These are phyloP conservation scores for Cicer arietinum DNA, from an alignment of 306 rosid species.

Conservation along the genomic window DNA sequence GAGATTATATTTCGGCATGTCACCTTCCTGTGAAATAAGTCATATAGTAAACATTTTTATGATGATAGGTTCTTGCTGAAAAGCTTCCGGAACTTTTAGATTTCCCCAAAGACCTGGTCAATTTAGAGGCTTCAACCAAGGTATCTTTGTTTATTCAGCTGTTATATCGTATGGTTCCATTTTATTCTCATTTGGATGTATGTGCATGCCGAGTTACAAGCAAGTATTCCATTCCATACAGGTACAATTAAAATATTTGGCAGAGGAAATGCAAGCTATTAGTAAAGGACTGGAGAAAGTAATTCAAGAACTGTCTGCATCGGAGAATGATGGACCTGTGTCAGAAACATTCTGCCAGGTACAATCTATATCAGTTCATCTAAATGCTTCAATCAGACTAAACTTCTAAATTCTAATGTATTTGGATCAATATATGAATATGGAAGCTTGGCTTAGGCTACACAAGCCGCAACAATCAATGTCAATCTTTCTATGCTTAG, in stretches of 20 bases:
- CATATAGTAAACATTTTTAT: conserved; percentile 37
- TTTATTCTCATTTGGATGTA: conserved; percentile 32
- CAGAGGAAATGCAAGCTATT: conserved; percentile 99
- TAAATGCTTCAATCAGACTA: conserved; percentile 24
- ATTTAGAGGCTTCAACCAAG: conserved; percentile 87
- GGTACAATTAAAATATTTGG: conserved; percentile 95
- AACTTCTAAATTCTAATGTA: conserved; percentile 2
- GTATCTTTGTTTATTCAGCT: conserved; percentile 49
- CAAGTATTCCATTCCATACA: conserved; percentile 49
- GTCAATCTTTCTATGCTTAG: conserved; percentile 24
- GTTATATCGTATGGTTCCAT: conserved; percentile 21
- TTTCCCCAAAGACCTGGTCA: conserved; percentile 71
- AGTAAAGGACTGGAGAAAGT: conserved; percentile 96
- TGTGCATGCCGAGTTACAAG: conserved; percentile 36
- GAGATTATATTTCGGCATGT: too few species aligned
- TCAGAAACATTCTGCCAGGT: conserved; percentile 89
- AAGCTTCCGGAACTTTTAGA: conserved; percentile 93
- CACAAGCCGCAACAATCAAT: conserved; percentile 25
- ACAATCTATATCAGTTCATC: conserved; percentile 28
- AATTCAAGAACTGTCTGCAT: conserved; percentile 84
- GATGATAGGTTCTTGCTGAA: conserved; percentile 80
- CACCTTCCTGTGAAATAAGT: conserved; percentile 10
- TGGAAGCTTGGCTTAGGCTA: conserved; percentile 26
- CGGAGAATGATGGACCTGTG: conserved; percentile 85
- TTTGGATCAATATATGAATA: conserved; percentile 13